phyloP scores from a whole-genome alignment of 2,329 filamentous ascomycete genomes.

The Claviceps lovelessii region DNA sequence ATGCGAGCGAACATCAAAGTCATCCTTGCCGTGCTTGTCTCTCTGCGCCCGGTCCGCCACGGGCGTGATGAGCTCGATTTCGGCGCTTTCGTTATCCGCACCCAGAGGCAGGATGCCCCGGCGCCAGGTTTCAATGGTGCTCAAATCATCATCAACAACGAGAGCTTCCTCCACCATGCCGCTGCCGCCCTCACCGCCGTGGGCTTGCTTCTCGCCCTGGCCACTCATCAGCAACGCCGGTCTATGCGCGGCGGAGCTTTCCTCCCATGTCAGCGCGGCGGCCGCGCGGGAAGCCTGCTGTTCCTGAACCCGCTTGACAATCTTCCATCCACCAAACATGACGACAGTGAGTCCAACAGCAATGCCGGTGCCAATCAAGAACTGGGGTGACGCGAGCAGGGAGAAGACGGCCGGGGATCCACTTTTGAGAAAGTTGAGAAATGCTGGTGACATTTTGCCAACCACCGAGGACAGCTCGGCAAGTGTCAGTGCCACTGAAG shows the following conservation, averaged over 20 bases:
- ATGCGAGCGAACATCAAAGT: conserved; percentile 24
- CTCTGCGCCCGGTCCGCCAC: conserved; percentile 35
- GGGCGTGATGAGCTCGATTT: conserved; percentile 44
- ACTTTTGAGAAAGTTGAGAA: conserved; percentile 60
- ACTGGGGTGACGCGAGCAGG: conserved; percentile 78
- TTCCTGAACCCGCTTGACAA: conserved; percentile 69
- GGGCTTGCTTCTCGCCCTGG: conserved; percentile 16
- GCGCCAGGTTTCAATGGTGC: conserved; percentile 44
- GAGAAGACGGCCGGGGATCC: conserved; percentile 77
- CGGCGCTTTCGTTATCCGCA: conserved; percentile 30
- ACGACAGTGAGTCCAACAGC: conserved; percentile 89
- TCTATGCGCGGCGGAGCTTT: conserved; percentile 9
- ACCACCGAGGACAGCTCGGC: conserved; percentile 78
- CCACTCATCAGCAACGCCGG: conserved; percentile 13
- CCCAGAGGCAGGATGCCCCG: conserved; percentile 37
- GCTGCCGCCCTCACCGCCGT: conserved; percentile 12
- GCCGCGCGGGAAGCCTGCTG: conserved; percentile 18
- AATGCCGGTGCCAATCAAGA: conserved; percentile 81
- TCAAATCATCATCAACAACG: conserved; percentile 43
- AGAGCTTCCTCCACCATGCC: conserved; percentile 36
- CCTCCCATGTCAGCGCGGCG: conserved; percentile 17
- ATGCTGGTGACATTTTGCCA: conserved; percentile 70
- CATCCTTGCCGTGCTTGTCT: conserved; percentile 20
- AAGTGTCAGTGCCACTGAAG: conserved; percentile 81
- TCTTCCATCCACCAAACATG: conserved; percentile 92